Evolutionary conservation across 164 flowering plant genomes (phyloP), one percentile per base, ranked within the genome.

Genomic region (Vitis cinerea): DNA sequence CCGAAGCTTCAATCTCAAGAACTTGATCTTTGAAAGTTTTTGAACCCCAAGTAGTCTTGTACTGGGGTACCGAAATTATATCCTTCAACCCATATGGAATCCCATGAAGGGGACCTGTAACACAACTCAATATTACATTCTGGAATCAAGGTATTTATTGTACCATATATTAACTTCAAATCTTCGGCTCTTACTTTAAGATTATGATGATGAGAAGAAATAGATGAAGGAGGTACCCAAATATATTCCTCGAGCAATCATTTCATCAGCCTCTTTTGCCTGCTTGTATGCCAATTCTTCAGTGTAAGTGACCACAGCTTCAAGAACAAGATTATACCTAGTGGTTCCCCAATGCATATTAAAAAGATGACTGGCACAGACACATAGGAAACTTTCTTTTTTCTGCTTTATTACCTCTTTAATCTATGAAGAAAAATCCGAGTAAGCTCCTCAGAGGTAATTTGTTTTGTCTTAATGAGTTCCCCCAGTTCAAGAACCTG

Each of bases 11-110:
- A 69, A 77, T 78, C 65, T 94, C 82, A 72, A 94, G 87, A 72
- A 89, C 84, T 84, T 92, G 97, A 80, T 90, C 69, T 79, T 83
- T 79, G 71, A 89, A 92, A 57, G 82, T 73, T 74, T 17, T 84
- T 50, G 97, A 94, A 58, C 98, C 98, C 97, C 97, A 94, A 14
- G 98, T 92, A 9, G 97, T 94, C 71, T 80, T 83, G 82, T 89
- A 89, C 6, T 70, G 67, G 3, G 97, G 97, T 54, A 94, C 98
- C 11, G 98, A 74, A 58, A 94, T 88, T 70, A 88, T 94, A 75
- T 94, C 98, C 79, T 92, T 94, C 73, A 94, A 69, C 16, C 98
- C 98, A 78, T 90, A 94, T 23, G 97, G 98, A 58, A 94, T 90
- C 29, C 98, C 98, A 83, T 92, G 98, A 16, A 92, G 97, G 71